Evolutionary conservation across 1,139 yeast species (phyloP).

Genomic region (Saccharomyces uvarum): DNA sequence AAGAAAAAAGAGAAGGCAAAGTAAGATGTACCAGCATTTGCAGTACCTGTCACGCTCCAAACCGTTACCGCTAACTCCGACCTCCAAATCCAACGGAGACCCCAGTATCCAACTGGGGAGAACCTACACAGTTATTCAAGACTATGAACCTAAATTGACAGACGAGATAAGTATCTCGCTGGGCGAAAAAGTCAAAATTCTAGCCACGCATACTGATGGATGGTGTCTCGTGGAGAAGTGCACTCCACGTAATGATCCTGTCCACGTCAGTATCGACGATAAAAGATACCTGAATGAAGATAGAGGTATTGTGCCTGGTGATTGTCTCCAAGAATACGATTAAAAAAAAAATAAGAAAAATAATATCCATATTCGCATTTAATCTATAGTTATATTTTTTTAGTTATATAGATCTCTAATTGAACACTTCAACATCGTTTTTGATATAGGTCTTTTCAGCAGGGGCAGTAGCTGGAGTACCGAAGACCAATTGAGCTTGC

Average conservation of each 20-base stretch:
- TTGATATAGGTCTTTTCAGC: slow-evolving; percentile 34
- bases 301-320: slow-evolving; percentile 36
- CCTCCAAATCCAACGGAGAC: background rate
- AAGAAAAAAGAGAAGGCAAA: slow-evolving; percentile 8
- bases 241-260: slow-evolving; percentile 2
- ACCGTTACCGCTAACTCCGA: slow-evolving; percentile 22
- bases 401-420: slow-evolving; percentile 2
- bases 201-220: slow-evolving; percentile 38
- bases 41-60: slow-evolving; percentile 13
- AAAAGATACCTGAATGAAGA: slow-evolving; percentile 30
- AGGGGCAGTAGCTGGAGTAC: slow-evolving; percentile 34
- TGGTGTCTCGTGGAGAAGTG: slow-evolving; percentile 38
- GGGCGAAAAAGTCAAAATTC: slow-evolving; percentile 32
- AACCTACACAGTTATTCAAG: slow-evolving; percentile 21
- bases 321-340: slow-evolving; percentile 23
- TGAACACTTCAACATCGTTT: slow-evolving; percentile 33
- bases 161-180: slow-evolving; percentile 32
- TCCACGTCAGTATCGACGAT: slow-evolving; percentile 4
- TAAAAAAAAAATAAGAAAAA: slow-evolving; percentile 1
- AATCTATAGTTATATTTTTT: background rate
- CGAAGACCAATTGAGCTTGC: slow-evolving; percentile 42
- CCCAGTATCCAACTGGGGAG: slow-evolving; percentile 6
- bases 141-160: slow-evolving; percentile 29
- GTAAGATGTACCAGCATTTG: slow-evolving; percentile 12
- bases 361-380: background rate